Evolutionary conservation across 306 rosid genomes (phyloP).

Genomic region (Crotalaria pallida): DNA sequence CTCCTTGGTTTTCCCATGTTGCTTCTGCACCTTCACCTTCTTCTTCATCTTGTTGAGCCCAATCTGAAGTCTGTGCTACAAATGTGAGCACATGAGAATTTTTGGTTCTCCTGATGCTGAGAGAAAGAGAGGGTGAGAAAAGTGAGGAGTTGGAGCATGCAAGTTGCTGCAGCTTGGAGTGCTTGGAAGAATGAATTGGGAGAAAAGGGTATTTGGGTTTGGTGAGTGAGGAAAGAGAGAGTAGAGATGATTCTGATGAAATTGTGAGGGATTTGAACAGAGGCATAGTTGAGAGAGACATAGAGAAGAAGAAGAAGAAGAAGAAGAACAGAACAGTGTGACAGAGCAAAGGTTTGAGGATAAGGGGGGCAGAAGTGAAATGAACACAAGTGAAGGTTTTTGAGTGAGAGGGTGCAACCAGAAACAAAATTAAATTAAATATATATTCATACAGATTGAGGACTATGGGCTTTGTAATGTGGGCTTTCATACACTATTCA

Average conservation of each 20-base stretch:
- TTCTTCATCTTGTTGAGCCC: slow-evolving; percentile 63
- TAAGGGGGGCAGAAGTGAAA: slow-evolving; percentile 29
- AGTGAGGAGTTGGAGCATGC: slow-evolving; percentile 31
- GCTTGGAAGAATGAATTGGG: slow-evolving; percentile 38
- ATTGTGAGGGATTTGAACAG: slow-evolving; percentile 47
- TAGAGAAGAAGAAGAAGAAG: neutral
- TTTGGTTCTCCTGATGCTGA: slow-evolving; percentile 24
- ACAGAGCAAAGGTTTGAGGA: slow-evolving; percentile 28
- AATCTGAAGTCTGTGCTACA: slow-evolving; percentile 72
- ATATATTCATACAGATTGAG: neutral
- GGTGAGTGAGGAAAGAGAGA: slow-evolving; percentile 49
- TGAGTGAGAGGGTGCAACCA: neutral
- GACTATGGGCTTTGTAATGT: no score
- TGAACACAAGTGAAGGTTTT: neutral
- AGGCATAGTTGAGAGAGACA: slow-evolving; percentile 42
- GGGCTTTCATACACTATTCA: neutral
- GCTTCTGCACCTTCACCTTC: slow-evolving; percentile 29
- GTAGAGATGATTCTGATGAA: slow-evolving; percentile 48
- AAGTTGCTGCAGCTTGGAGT: slow-evolving; percentile 42
- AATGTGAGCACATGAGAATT: slow-evolving; percentile 40
- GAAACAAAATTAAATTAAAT: neutral
- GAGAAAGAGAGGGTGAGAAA: slow-evolving; percentile 25
- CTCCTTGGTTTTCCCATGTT: slow-evolving; percentile 40
- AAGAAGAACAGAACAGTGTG: neutral
- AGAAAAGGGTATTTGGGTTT: slow-evolving; percentile 38